Conservation (phyloP, 768 basidiomycete genomes). For the Trametes cingulata region DNA sequence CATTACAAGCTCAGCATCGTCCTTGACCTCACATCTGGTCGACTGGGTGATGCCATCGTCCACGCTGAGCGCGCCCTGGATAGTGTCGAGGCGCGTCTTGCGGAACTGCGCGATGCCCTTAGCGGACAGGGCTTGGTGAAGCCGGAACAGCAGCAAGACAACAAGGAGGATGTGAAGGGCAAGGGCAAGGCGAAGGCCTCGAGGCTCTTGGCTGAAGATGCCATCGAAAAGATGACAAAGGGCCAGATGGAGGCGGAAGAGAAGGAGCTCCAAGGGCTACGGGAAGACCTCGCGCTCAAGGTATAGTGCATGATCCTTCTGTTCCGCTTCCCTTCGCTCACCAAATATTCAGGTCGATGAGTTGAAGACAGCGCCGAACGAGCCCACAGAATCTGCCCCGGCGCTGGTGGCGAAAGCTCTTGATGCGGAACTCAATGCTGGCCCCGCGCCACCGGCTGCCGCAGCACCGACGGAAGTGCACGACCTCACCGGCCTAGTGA, state of each 20-base stretch:
- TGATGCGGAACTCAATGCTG: slow-evolving; percentile 66
- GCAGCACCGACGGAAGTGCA: slow-evolving; percentile 53
- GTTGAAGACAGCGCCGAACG: slow-evolving; percentile 76
- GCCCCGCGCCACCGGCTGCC: slow-evolving; percentile 34
- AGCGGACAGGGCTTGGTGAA: slow-evolving; percentile 41
- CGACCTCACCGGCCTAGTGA: slow-evolving; percentile 83
- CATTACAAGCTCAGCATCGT: slow-evolving; percentile 95
- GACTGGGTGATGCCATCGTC: slow-evolving; percentile 75
- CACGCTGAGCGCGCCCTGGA: slow-evolving; percentile 81
- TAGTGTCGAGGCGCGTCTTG: slow-evolving; percentile 72
- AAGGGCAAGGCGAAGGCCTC: slow-evolving; percentile 67
- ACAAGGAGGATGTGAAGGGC: slow-evolving; percentile 52
- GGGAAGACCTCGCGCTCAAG: slow-evolving; percentile 84
- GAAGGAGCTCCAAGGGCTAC: slow-evolving; percentile 74
- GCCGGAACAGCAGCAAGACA: slow-evolving; percentile 19
- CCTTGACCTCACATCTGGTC: slow-evolving; percentile 85
- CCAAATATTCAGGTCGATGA: slow-evolving; percentile 74
- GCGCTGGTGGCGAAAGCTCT: slow-evolving; percentile 70
- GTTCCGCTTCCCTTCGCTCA: background rate
- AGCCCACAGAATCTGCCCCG: slow-evolving; percentile 59
- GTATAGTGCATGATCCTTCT: slow-evolving; percentile 34
- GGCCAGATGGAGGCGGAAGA: slow-evolving; percentile 77
- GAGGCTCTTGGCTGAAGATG: slow-evolving; percentile 48
- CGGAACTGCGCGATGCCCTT: slow-evolving; percentile 52
- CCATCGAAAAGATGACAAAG: slow-evolving; percentile 65